phyloP scores from a whole-genome alignment of 148 eudicot species.

The Gaultheria prostrata region DNA sequence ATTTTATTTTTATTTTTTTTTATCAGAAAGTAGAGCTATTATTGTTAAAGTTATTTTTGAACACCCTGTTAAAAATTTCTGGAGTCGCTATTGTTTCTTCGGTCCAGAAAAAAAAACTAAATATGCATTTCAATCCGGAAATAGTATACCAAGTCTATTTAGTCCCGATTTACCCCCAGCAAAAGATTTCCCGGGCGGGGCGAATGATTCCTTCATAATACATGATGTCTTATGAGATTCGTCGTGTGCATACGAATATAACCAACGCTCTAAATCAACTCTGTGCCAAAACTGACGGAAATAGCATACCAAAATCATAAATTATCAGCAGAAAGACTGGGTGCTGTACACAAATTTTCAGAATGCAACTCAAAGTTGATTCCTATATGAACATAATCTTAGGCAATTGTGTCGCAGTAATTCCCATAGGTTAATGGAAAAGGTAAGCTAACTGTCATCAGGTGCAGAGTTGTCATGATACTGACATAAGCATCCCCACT shows the following conservation, averaged over 20 bases:
- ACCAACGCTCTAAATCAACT: neutral
- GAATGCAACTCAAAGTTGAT: conserved; percentile 14
- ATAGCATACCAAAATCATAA: neutral
- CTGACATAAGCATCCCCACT: neutral
- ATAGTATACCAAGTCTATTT: neutral
- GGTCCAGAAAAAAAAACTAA: neutral
- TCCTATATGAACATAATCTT: conserved; percentile 16
- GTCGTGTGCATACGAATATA: neutral
- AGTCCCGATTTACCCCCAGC: neutral
- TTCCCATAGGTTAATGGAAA: conserved; percentile 13
- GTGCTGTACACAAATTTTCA: conserved; percentile 27
- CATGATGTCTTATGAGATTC: neutral
- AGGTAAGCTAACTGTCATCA: neutral
- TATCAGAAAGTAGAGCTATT: no score
- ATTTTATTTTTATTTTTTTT: no score
- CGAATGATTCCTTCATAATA: neutral
- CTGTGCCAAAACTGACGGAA: neutral
- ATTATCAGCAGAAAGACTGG: conserved; percentile 14
- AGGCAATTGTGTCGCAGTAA: conserved; percentile 4
- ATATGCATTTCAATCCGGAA: neutral
- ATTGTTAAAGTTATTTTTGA: no score
- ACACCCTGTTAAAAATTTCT: no score
- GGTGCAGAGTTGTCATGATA: conserved; percentile 7
- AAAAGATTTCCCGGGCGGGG: neutral
- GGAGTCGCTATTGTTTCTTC: no score